Evolutionary conservation across 2,329 filamentous ascomycete genomes (phyloP).

Genomic region (Fusarium sambucinum): DNA sequence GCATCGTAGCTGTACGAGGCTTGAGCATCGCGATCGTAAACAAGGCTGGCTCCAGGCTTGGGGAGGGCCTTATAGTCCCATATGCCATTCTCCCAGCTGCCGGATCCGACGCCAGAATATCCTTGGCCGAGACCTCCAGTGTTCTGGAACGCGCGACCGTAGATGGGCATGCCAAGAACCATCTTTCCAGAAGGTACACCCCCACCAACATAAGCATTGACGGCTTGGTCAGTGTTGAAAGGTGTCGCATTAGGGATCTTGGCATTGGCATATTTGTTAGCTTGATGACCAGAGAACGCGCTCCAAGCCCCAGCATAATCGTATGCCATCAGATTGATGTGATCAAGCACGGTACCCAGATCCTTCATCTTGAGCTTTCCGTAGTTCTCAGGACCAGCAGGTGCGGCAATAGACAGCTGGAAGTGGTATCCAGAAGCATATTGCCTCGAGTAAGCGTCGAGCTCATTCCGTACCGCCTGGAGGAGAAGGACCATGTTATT

Average conservation of each 20-base stretch:
- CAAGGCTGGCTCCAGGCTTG: constrained; percentile 66
- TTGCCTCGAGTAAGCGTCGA: constrained; percentile 60
- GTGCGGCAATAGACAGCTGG: constrained; percentile 63
- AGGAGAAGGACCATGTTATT: constrained; percentile 58
- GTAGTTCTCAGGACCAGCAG: constrained; percentile 63
- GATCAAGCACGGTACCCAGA: constrained; percentile 64
- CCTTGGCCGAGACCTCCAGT: constrained; percentile 41
- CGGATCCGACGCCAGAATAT: constrained; percentile 70
- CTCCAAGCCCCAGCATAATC: constrained; percentile 80
- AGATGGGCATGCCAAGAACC: constrained; percentile 81
- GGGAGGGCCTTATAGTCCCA: constrained; percentile 87
- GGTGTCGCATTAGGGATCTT: constrained; percentile 70
- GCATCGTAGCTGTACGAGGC: constrained; percentile 79
- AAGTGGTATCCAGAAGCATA: constrained; percentile 60
- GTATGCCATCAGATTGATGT: constrained; percentile 77
- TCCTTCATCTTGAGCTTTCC: constrained; percentile 59
- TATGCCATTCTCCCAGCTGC: constrained; percentile 78
- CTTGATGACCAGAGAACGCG: constrained; percentile 71
- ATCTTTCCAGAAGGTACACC: constrained; percentile 75
- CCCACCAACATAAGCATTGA: constrained; percentile 71
- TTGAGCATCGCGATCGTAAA: constrained; percentile 66
- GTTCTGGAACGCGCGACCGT: constrained; percentile 76
- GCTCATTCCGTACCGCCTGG: constrained; percentile 55
- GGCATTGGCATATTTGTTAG: constrained; percentile 73
- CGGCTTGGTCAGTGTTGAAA: constrained; percentile 73